These are phyloP conservation scores for Raffaelea arxii DNA, from an alignment of 2,329 filamentous ascomycete species.

Conservation along the genomic window DNA sequence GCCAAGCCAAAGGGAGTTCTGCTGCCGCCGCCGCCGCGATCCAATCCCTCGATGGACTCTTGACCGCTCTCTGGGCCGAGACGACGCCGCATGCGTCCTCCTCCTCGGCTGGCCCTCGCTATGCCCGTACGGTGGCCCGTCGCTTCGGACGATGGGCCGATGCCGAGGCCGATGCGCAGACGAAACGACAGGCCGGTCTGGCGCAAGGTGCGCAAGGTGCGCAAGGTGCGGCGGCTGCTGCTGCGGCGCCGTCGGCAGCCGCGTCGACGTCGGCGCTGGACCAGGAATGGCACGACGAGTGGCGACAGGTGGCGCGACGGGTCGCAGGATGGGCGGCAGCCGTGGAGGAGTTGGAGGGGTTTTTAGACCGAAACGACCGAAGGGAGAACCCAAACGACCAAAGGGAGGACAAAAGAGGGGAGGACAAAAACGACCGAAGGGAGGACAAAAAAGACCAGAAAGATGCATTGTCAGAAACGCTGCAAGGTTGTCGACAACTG, in stretches of 20 bases:
- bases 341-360: constrained; percentile 7
- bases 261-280: constrained; percentile 43
- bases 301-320: constrained; percentile 38
- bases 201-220: constrained; percentile 49
- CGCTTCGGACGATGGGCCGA: not conserved
- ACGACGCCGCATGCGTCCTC: constrained; percentile 18
- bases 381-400: not conserved
- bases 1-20: too few species aligned
- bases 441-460: not conserved
- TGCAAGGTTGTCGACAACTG: constrained; percentile 37
- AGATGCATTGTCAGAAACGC: constrained; percentile 29
- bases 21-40: too few species aligned
- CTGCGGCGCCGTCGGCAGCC: constrained; percentile 41
- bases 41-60: too few species aligned
- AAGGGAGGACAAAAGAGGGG: constrained; percentile 4
- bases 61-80: too few species aligned
- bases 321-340: constrained; percentile 29
- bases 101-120: too few species aligned
- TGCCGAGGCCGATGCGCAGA: constrained; percentile 15
- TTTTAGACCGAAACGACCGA: not conserved
- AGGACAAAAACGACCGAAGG: constrained; percentile 1
- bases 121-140: too few species aligned
- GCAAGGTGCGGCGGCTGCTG: constrained; percentile 48
- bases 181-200: constrained; percentile 21
- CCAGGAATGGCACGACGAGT: constrained; percentile 48